Conservation (phyloP, 2,329 filamentous ascomycete species). For the Epichloe sibirici region DNA sequence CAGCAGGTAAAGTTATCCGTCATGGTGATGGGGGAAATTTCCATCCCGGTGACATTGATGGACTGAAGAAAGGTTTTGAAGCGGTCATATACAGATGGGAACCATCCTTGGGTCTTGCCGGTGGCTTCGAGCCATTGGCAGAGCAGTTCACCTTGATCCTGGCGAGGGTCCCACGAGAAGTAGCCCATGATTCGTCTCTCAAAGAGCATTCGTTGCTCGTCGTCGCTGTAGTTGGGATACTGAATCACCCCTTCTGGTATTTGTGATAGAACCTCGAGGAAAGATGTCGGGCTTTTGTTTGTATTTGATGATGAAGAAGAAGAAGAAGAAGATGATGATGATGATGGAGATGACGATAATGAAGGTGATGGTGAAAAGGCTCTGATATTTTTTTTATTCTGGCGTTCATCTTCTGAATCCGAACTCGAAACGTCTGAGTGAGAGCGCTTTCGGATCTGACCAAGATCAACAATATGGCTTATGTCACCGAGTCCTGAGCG, state of each 20-base stretch:
- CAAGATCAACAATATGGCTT: background rate
- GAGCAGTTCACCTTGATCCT: background rate
- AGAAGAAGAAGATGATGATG: no score
- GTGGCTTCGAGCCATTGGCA: background rate
- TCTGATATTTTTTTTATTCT: background rate
- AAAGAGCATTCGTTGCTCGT: background rate
- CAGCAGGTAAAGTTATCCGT: background rate
- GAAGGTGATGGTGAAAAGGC: background rate
- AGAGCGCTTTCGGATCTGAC: background rate
- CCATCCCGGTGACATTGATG: background rate
- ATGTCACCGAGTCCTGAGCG: background rate
- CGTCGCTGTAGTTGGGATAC: background rate
- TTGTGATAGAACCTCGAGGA: background rate
- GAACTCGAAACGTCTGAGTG: background rate
- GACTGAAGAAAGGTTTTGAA: background rate
- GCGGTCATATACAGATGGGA: background rate
- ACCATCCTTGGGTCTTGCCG: background rate
- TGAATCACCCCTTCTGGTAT: background rate
- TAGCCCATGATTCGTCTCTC: background rate
- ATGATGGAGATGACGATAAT: no score
- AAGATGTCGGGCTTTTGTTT: background rate
- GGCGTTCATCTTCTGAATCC: background rate
- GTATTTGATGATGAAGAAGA: background rate
- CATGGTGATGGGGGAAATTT: background rate
- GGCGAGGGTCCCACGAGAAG: background rate